Evolutionary conservation across 2,329 filamentous ascomycete genomes (phyloP), one percentile per base, ranked within the genome.

Genomic region (Annulohypoxylon truncatum): DNA sequence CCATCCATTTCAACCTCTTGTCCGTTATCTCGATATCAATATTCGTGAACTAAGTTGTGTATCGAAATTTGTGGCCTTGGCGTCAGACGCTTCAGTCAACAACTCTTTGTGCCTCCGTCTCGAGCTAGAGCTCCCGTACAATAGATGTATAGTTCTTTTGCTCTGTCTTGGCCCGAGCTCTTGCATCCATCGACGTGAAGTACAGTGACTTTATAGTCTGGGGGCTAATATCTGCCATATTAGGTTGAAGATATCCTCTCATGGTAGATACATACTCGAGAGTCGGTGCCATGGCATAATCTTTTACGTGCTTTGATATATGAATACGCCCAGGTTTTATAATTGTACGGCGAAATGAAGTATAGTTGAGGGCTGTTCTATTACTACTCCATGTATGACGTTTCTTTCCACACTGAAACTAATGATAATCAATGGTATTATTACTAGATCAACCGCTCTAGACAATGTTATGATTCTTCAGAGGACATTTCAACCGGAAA

Each of bases 1-100:
- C 46, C 46, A 50, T 50, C 46, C 46, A 50, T 9, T 50, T 50
- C 26, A 50, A 12, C 15, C 46, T 50, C 26, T 29, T 4, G n/a
- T 50, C 46, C 8, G 46, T 29, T 13, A 26, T 50, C 46, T 50
- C 46, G 8, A 31, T 26, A 12, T 29, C 10, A 8, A 50, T 20
- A 13, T 31, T 29, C 4, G 46, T 18, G 46, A 31, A 50, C 46
- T 26, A 50, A 31, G 24, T 50, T n/a, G 15, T 18, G 18, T 50
- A 26, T 31, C 46, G 8, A 50, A 50, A 10, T 50, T 31, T 10
- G 46, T 50, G 26, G 46, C 4, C n/a, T 31, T 31, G 24, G 46
- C 46, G 22, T 50, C 46, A 26, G 46, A 26, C 12, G 46, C 26
- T 15, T 20, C 6, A 18, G 46, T 8, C n/a, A 50, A 8, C 2